Conservation (phyloP, 495 filamentous ascomycete genomes). For the Oidiodendron maius region DNA sequence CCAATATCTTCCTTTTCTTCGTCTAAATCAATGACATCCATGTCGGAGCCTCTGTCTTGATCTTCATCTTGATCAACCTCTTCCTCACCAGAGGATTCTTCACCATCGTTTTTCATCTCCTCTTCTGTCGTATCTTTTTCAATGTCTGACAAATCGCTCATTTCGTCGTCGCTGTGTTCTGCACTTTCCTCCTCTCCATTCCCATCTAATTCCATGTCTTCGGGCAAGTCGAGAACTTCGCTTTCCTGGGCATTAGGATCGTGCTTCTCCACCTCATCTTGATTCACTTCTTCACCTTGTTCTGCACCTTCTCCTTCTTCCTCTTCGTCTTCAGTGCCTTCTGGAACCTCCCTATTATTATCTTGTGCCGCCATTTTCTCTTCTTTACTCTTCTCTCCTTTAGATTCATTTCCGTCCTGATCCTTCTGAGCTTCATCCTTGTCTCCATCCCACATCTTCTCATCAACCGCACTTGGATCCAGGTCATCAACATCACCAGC, state of each 20-base stretch:
- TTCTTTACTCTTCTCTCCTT: conserved; percentile 58
- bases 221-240: conserved; percentile 54
- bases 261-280: conserved; percentile 56
- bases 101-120: conserved; percentile 27
- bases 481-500: conserved; percentile 83
- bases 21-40: conserved; percentile 25
- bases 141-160: conserved; percentile 32
- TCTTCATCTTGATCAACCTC: conserved; percentile 31
- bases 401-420: conserved; percentile 65
- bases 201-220: conserved; percentile 66
- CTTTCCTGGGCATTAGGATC: conserved; percentile 62
- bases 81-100: conserved; percentile 28
- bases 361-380: conserved; percentile 57
- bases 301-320: conserved; percentile 50
- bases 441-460: conserved; percentile 94
- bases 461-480: conserved; percentile 83
- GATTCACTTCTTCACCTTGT: conserved; percentile 64
- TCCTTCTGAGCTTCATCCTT: conserved; percentile 73
- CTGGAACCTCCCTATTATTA: conserved; percentile 45
- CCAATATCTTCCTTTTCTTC: conserved; percentile 22
- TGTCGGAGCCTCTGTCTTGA: conserved; percentile 25
- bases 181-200: conserved; percentile 46
- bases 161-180: conserved; percentile 49
- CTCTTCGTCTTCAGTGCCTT: conserved; percentile 45
- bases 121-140: conserved; percentile 29